Conservation (phyloP, 2,329 filamentous ascomycete genomes). For the Pseudogymnoascus pannorum region DNA sequence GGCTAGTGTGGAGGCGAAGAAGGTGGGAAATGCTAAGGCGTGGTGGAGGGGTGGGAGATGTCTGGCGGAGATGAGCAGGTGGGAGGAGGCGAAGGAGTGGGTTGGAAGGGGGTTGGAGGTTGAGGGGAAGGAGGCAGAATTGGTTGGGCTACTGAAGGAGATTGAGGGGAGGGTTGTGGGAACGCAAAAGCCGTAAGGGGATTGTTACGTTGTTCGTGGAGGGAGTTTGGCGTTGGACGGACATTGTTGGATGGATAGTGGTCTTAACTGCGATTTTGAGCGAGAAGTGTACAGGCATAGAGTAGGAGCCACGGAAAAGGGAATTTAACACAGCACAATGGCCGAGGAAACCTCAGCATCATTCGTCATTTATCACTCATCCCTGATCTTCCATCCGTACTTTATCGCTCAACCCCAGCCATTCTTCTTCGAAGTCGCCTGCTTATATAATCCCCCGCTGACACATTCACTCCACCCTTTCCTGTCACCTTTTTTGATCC, state of each 20-base stretch:
- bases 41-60: constrained; percentile 88
- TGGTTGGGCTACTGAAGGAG: constrained; percentile 57
- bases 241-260: constrained; percentile 6
- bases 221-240: constrained; percentile 5
- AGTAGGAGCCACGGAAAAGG: neutral
- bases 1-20: constrained; percentile 79
- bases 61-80: constrained; percentile 80
- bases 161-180: constrained; percentile 40
- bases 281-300: constrained; percentile 6
- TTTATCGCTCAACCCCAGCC: neutral
- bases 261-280: constrained; percentile 7
- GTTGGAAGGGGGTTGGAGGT: constrained; percentile 71
- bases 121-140: constrained; percentile 62
- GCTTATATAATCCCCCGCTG: neutral
- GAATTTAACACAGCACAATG: neutral
- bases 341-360: neutral
- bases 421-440: neutral
- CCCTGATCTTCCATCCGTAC: neutral
- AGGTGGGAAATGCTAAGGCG: constrained; percentile 81
- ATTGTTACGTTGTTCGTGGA: neutral
- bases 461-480: neutral
- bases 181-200: constrained; percentile 10
- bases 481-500: neutral
- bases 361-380: neutral
- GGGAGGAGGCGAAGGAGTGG: constrained; percentile 77